These are phyloP conservation scores for Xylariomycetidae sp. DNA, from an alignment of 2,329 filamentous ascomycete genomes.

Conservation along the genomic window DNA sequence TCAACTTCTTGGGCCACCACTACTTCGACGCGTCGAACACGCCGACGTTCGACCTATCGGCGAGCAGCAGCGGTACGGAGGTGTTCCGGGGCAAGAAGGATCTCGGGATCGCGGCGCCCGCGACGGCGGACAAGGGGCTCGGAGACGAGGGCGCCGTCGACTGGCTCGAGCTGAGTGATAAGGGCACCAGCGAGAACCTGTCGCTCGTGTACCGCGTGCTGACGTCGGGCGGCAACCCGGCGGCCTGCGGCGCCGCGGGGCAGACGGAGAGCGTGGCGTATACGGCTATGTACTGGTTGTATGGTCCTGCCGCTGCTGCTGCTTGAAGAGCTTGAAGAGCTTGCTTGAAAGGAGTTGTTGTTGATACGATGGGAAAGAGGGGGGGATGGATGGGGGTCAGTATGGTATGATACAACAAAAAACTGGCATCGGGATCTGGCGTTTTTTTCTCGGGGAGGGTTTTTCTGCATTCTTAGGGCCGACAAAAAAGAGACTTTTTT, in stretches of 20 bases:
- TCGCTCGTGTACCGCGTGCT: conserved; percentile 48
- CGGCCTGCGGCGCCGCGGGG: conserved; percentile 36
- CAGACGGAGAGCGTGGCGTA: conserved; percentile 50
- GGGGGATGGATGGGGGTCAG: neutral
- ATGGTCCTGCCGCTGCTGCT: too few species aligned
- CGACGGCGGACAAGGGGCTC: conserved; percentile 39
- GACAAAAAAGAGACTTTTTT: too few species aligned
- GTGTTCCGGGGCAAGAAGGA: conserved; percentile 45
- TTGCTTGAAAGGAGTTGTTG: neutral
- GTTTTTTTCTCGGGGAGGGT: neutral
- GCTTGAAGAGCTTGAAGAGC: too few species aligned
- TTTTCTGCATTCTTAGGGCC: too few species aligned
- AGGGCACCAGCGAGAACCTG: conserved; percentile 33
- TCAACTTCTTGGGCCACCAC: conserved; percentile 57
- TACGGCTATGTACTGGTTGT: conserved; percentile 57
- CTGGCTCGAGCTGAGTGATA: conserved; percentile 47
- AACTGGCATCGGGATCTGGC: neutral
- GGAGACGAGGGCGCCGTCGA: conserved; percentile 47
- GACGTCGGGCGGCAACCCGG: conserved; percentile 46
- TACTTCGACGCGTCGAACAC: conserved; percentile 53
- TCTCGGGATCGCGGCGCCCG: conserved; percentile 47
- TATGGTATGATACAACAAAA: neutral
- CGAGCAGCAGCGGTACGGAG: conserved; percentile 31
- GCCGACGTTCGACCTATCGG: conserved; percentile 56
- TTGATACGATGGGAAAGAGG: neutral